Base-by-base conservation (phyloP, 495 filamentous ascomycete species). In the Chaetomium cochliodes region DNA sequence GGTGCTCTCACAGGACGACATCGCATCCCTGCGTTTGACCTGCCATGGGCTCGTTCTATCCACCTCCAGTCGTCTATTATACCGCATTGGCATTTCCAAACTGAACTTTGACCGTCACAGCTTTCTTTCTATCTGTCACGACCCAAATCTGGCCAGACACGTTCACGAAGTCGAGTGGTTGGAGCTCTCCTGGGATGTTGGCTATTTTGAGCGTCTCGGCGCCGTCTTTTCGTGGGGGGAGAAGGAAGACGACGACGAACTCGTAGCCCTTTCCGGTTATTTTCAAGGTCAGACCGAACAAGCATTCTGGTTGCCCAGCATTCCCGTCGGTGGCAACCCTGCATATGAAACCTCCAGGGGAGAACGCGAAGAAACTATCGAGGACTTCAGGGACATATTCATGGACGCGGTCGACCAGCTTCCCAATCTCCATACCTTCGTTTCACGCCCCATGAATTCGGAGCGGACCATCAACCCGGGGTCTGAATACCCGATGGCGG, bases 101-200 rank as follows among this genome's bases (percentile, higher is more conserved):
- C 64, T 66, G 23, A 42, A n/a, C 41, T 0, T 3, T 13, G 58
- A 62, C 59, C 58, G 64, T 47, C 52, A 66, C 1, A 18, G 15
- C 9, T 66, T 66, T 22, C 58, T 66, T 46, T 16, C 64, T 22
- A 66, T 62, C 26, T 62, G 52, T 53, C 22, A 51, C 44, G 46
- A 30, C 53, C 58, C 64, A 2, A 44, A 62, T 59, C 37, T 66
- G 5, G 59, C 59, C 12, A 7, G 2, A 15, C 58, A 62, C n/a
- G 64, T 66, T 1, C 49, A 53, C 39, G 64, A 66, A 44, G 30
- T 66, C 3, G 59, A 62, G 30, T 66, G 59, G 59, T 59, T 52
- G 1, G 64, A 66, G 44, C 30, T 66, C 5, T 59, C 55, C 15
- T 65, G 46, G 46, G 47, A 59, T 30, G 23, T 18, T 2, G 16